Base-by-base conservation (phyloP, 2,329 filamentous ascomycete species). In the Colletotrichum gigasporum region DNA sequence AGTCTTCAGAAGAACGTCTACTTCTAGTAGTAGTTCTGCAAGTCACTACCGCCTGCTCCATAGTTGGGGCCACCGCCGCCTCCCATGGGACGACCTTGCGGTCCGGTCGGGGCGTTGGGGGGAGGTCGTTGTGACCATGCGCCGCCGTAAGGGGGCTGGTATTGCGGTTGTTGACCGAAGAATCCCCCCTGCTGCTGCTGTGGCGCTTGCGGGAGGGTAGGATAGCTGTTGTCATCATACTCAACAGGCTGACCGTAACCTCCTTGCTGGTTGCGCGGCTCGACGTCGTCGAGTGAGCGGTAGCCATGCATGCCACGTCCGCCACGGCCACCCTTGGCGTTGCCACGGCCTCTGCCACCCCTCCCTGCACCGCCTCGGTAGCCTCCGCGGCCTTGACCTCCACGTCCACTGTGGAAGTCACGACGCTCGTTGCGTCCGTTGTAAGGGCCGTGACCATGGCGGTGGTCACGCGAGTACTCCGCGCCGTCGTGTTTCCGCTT, bases 281-380 rank as follows among this genome's bases (percentile, higher is more conserved):
- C 84, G 26, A 89, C 82, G 69, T 93, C 90, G 72, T 92, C 90
- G 2, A 92, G 81, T 2, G 89, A 92, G 61, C 85, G 84, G 73
- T 93, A 92, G 44, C 82, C 79, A 65, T 83, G 80, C 24, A 82
- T 82, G 20, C 83, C 83, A 24, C 81, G 77, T 47, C 85, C 79
- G 10, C 84, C 81, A 47, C 85, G 74, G 5, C 80, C 78, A 16
- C 77, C 74, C 34, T 73, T 72, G 26, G 82, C 79, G 12, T 81
- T 79, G 16, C 82, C 80, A 48, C 80, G 72, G 45, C 80, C 71
- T 28, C 58, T 44, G 51, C 78, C 71, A 41, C 78, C 73, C 55
- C 80, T 75, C 44, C 76, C 75, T 11, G 79, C 75, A 7, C 82
- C 77, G 11, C 78, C 76, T 32, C 79, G 75, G 57, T 75, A 75